These are phyloP conservation scores for Metarhizium guizhouense DNA, from an alignment of 2,329 filamentous ascomycete species.

Conservation along the genomic window DNA sequence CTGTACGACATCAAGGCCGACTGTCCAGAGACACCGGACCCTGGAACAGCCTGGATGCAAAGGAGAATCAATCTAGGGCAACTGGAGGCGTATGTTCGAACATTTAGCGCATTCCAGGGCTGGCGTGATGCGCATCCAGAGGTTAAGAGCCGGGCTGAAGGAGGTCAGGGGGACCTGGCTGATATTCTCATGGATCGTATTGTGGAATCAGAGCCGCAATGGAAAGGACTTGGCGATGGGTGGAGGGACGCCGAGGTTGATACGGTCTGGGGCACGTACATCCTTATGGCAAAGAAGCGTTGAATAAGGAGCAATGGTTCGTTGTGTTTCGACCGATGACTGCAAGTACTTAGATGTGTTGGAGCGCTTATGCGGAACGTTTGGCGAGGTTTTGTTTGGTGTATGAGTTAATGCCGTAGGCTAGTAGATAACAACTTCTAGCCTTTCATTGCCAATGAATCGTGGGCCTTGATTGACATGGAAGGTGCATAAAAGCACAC, in stretches of 20 bases:
- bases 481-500: background rate
- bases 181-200: slow-evolving; percentile 54
- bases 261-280: slow-evolving; percentile 51
- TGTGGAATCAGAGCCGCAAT: slow-evolving; percentile 41
- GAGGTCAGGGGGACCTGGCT: slow-evolving; percentile 51
- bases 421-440: too few relatives aligned
- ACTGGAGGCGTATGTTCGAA: slow-evolving; percentile 52
- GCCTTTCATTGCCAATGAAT: background rate
- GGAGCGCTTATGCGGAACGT: too few relatives aligned
- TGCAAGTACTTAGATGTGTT: too few relatives aligned
- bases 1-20: slow-evolving; percentile 47
- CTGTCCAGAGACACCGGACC: slow-evolving; percentile 21
- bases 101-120: slow-evolving; percentile 49
- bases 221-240: slow-evolving; percentile 35
- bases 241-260: slow-evolving; percentile 48
- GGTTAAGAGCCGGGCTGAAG: slow-evolving; percentile 37
- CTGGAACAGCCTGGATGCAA: slow-evolving; percentile 37
- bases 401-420: too few relatives aligned
- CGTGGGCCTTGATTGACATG: background rate
- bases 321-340: background rate
- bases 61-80: slow-evolving; percentile 46
- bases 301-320: slow-evolving; percentile 3
- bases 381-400: too few relatives aligned
- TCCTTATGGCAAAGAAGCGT: slow-evolving; percentile 44
- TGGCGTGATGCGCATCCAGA: slow-evolving; percentile 50